Base-by-base conservation (phyloP, 2,329 filamentous ascomycete genomes). In the Polytolypa hystricis region DNA sequence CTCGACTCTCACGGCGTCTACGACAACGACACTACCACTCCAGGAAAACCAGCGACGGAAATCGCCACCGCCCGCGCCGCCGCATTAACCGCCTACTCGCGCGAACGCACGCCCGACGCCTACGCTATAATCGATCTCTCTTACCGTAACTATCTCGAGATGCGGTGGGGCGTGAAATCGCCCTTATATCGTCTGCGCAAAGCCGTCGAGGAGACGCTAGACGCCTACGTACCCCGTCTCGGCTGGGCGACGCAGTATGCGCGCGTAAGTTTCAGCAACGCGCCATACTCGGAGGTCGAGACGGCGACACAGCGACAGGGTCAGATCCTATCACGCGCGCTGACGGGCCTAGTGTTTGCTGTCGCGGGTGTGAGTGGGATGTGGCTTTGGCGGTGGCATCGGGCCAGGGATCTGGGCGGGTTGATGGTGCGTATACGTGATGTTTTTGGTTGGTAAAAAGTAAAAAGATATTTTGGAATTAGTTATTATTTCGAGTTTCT, bases 181-280 rank as follows among this genome's bases (percentile, higher is more conserved):
- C 78, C 74, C 0, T 53, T 80, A 0, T 96, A 96, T 53, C 73
- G 80, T 21, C 56, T 91, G 7, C 76, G 91, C 38, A 98, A 98
- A 61, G 78, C 69, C 46, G 65, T 95, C 10, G 91, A 98, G 54
- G 91, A 98, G 64, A 74, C 72, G 21, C 65, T 96, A 35, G 84
- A 81, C 35, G 72, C 81, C 10, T 79, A 81, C 49, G 53, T 93
- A 2, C 91, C 91, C 0, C 64, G 70, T 17, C 61, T 87, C 9
- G 91, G 89, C 0, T 95, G 89, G 79, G 77, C 81, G 53, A 98
- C 91, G 2, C 85, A 94, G 62, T 98, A 98, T 55, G 78, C 82
- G 1, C 73, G 89, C 14, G 80, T 98, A 6, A 94, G 86, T 47
- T 98, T 98, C 56, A 84, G 84, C 41, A 95, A 94, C 51, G 81